Base-by-base conservation (phyloP, 2,329 filamentous ascomycete species). In the Dichotomopilus funicola region DNA sequence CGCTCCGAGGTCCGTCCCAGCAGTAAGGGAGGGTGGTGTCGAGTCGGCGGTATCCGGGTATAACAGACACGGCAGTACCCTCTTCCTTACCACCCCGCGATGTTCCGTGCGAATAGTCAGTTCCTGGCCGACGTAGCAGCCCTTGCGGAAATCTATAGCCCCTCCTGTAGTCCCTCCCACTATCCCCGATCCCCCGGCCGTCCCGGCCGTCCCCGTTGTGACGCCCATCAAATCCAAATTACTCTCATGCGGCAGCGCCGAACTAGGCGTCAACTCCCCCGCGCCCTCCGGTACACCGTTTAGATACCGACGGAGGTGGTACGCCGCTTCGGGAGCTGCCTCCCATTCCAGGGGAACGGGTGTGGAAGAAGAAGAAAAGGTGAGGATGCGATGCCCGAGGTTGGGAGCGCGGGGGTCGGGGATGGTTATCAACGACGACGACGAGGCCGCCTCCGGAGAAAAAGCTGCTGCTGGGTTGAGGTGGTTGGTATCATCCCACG, bases 121-220 rank as follows among this genome's bases (percentile, higher is more conserved):
- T 71, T 99, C 94, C 72, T 99, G 94, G 0, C 94, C 94, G 6
- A 97, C 83, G 71, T 99, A 99, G 73, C 94, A 99, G 6, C 94
- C 94, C 74, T 99, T 99, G 67, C 84, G 84, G 74, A 94, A 99
- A 72, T 96, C 89, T 62, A 99, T 86, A 27, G 19, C 19, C 19
- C 19, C 19, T 3, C 19, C 19, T n/a, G n/a, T n/a, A n/a, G n/a
- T n/a, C n/a, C n/a, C n/a, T n/a, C n/a, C n/a, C n/a, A n/a, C n/a
- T n/a, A n/a, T n/a, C n/a, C n/a, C n/a, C n/a, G n/a, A n/a, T n/a
- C n/a, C n/a, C n/a, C n/a, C n/a, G n/a, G n/a, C n/a, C n/a, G n/a
- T n/a, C n/a, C n/a, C n/a, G n/a, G n/a, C n/a, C n/a, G n/a, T n/a
- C n/a, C n/a, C n/a, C n/a, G n/a, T n/a, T n/a, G n/a, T n/a, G 33